phyloP scores from a whole-genome alignment of 306 rosid species.

The Amphicarpaea edgeworthii region DNA sequence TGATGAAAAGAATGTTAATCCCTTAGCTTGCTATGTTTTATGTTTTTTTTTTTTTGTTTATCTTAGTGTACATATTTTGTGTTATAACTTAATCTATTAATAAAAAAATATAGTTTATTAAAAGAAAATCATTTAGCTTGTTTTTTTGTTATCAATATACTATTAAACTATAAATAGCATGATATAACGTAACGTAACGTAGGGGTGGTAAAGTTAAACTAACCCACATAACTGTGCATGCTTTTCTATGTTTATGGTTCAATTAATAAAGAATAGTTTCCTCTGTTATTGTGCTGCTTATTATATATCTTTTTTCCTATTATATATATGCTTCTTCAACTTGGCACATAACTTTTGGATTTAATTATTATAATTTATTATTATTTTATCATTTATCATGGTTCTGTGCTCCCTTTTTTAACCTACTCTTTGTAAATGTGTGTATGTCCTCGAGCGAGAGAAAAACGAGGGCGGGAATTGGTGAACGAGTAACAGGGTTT shows the following conservation, averaged over 20 bases:
- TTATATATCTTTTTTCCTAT: no score
- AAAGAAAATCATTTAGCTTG: not conserved
- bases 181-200: conserved; percentile 25
- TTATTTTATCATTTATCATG: conserved; percentile 42
- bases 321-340: conserved; percentile 40
- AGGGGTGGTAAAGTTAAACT: conserved; percentile 38
- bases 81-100: not conserved
- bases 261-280: conserved; percentile 43
- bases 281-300: conserved; percentile 51
- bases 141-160: not conserved
- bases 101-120: not conserved
- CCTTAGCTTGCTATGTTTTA: not conserved
- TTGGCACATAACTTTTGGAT: conserved; percentile 25
- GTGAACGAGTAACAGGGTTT: conserved; percentile 23
- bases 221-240: conserved; percentile 39
- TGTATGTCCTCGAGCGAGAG: conserved; percentile 8
- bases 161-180: not conserved
- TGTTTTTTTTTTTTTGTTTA: no score
- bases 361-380: conserved; percentile 24
- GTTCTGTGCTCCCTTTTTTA: conserved; percentile 47
- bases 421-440: conserved; percentile 39
- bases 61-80: not conserved
- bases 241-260: conserved; percentile 47
- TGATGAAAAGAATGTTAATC: not conserved
- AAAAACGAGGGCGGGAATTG: conserved; percentile 12